Conservation (phyloP, 2,329 filamentous ascomycete species). For the Pseudogymnoascus sp. region DNA sequence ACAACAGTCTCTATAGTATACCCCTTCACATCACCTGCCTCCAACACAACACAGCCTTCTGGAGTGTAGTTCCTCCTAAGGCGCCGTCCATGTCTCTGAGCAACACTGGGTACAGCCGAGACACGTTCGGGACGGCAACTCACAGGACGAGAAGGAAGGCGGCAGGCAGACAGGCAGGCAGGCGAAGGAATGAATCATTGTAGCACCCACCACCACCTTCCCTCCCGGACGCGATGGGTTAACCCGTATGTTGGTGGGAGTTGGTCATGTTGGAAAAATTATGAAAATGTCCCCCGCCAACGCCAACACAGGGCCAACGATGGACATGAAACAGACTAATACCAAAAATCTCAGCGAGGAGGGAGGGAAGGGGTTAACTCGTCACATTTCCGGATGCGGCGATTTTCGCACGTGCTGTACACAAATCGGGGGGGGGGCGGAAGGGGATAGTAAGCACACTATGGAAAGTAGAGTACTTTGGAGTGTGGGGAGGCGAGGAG, state of each 20-base stretch:
- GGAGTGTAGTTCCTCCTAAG: neutral
- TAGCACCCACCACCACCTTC: neutral
- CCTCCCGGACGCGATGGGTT: neutral
- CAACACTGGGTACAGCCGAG: neutral
- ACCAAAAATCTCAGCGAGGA: neutral
- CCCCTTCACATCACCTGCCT: neutral
- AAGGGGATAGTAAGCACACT: neutral
- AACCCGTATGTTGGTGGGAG: neutral
- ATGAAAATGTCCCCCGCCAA: neutral
- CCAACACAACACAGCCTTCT: neutral
- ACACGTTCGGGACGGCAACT: neutral
- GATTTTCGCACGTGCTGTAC: neutral
- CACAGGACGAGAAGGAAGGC: neutral
- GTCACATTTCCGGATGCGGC: constrained; percentile 1
- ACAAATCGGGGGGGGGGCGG: neutral
- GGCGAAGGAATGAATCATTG: neutral
- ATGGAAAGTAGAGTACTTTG: neutral
- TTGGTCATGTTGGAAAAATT: neutral
- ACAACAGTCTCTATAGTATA: neutral
- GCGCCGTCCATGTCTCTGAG: neutral
- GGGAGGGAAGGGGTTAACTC: neutral
- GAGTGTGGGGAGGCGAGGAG: neutral
- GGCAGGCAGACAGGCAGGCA: neutral
- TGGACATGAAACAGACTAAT: neutral
- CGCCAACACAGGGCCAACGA: neutral